A percentile compares a stretch with the other conserved stretches of the same genome.
Evolutionary conservation across 2,329 filamentous ascomycete genomes (phyloP).

Genomic region (Claviceps sp.): DNA sequence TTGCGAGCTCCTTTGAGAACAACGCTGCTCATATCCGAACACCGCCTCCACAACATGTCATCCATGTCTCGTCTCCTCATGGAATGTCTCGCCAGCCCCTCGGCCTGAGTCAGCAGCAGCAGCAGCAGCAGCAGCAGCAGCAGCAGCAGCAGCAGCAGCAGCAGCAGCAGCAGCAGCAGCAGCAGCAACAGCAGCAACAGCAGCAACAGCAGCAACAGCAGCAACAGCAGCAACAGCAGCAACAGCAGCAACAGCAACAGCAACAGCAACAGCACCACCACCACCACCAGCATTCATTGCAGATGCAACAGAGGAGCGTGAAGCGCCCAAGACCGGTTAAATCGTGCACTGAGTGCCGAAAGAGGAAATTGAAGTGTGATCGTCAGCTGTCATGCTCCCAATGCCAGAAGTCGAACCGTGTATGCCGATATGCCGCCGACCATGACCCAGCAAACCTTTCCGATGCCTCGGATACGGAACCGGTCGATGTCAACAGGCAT

Average conservation of each 20-base stretch:
- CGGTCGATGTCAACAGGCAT: conserved; percentile 19
- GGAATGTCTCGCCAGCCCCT: conserved; percentile 9
- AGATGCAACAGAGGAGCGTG: conserved; percentile 29
- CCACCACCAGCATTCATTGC: conserved; percentile 9
- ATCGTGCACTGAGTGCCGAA: conserved; percentile 42
- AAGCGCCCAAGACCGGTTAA: conserved; percentile 42
- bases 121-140: conserved; percentile 11
- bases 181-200: background rate
- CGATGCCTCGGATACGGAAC: conserved; percentile 33
- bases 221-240: too few relatives aligned
- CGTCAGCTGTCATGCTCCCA: conserved; percentile 42
- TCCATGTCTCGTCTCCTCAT: conserved; percentile 4
- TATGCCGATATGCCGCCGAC: conserved; percentile 38
- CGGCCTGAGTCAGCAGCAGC: conserved; percentile 13
- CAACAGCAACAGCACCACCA: conserved; percentile 2
- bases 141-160: conserved; percentile 8
- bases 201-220: conserved; percentile 8
- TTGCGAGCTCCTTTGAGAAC: conserved; percentile 5
- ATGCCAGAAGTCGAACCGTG: conserved; percentile 42
- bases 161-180: too few relatives aligned
- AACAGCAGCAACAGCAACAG: too few relatives aligned
- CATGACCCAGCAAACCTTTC: conserved; percentile 33
- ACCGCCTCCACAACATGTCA: conserved; percentile 7
- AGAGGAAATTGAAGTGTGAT: conserved; percentile 44
- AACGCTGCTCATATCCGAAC: conserved; percentile 4